Conservation (phyloP, 2,329 filamentous ascomycete genomes). For the Sporothrix humicola region DNA sequence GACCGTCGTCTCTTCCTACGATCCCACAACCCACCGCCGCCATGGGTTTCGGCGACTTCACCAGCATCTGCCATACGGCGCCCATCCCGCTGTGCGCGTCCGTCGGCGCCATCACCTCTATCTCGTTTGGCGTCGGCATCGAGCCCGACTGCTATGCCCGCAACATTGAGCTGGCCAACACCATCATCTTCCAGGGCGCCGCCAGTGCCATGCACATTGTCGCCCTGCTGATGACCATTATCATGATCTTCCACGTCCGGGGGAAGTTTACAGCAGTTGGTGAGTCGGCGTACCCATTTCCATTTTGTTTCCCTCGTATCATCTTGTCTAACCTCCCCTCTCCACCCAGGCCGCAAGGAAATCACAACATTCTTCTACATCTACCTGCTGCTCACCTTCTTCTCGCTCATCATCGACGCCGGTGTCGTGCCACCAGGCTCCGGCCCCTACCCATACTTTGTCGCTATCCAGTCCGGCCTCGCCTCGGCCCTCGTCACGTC, state of each 20-base stretch:
- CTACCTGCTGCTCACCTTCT: conserved; percentile 87
- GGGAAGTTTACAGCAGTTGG: conserved; percentile 98
- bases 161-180: conserved; percentile 95
- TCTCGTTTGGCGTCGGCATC: conserved; percentile 74
- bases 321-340: background rate
- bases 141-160: conserved; percentile 91
- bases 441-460: conserved; percentile 85
- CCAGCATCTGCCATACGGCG: conserved; percentile 80
- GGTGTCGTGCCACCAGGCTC: conserved; percentile 88
- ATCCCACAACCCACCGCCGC: conserved; percentile 44
- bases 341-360: conserved; percentile 62
- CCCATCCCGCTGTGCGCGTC: conserved; percentile 86
- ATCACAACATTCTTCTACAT: conserved; percentile 94
- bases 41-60: conserved; percentile 93
- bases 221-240: conserved; percentile 87
- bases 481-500: conserved; percentile 85
- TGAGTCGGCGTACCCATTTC: conserved; percentile 52
- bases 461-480: conserved; percentile 83
- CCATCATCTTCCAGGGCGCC: conserved; percentile 95
- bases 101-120: conserved; percentile 74
- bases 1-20: background rate
- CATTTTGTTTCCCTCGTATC: background rate
- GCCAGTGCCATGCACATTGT: conserved; percentile 91
- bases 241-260: conserved; percentile 96
- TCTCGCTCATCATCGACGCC: conserved; percentile 88